Conservation (phyloP, 352 stramenopile species). For the Globisporangium polare region DNA sequence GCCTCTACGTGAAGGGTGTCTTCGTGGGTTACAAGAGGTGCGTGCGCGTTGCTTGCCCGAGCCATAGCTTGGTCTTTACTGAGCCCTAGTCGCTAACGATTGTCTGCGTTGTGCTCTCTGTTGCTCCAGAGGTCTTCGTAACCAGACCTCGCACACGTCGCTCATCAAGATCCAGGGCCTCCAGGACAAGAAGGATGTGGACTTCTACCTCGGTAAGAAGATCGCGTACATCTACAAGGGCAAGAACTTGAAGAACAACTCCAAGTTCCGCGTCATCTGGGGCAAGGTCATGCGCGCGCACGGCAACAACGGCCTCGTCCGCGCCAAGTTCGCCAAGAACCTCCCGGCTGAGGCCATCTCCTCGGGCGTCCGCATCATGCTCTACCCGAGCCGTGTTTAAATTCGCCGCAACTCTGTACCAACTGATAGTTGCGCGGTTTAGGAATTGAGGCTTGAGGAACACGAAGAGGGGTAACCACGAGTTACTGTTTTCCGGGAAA, state of each 20-base stretch:
- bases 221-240: conserved; percentile 99
- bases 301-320: conserved; percentile 98
- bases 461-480: conserved; percentile 40
- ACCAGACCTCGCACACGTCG: conserved; percentile 97
- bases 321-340: conserved; percentile 98
- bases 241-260: conserved; percentile 92
- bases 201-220: conserved; percentile 99
- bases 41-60: neutral
- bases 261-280: conserved; percentile 99
- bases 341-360: conserved; percentile 96
- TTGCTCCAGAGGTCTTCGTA: conserved; percentile 84
- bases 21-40: conserved; percentile 98
- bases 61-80: neutral
- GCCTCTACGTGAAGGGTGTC: conserved; percentile 98
- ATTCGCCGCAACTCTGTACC: conserved; percentile 6
- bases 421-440: conserved; percentile 17
- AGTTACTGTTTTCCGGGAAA: conserved; percentile 17
- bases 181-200: conserved; percentile 96
- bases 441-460: conserved; percentile 25
- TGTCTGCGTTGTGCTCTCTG: neutral
- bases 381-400: conserved; percentile 99
- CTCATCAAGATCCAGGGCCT: conserved; percentile 99
- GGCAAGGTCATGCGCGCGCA: conserved; percentile 97
- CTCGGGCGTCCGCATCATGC: conserved; percentile 97
- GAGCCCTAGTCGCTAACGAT: neutral